Evolutionary conservation across 2,329 filamentous ascomycete species (phyloP).

Genomic region (Aspergillus puulaauensis): DNA sequence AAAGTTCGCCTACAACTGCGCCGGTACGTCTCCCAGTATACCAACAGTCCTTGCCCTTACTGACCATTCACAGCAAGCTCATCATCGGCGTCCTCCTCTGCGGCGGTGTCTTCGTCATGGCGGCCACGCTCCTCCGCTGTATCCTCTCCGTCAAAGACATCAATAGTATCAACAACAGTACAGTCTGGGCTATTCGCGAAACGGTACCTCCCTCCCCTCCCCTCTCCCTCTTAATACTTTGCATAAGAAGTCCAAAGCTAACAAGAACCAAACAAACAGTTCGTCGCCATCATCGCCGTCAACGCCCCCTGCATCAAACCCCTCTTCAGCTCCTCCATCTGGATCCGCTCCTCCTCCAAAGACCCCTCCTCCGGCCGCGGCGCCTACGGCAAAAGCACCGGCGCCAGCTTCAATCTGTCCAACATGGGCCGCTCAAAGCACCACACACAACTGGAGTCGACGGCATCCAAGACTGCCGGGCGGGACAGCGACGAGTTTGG

Average conservation of each 20-base stretch:
- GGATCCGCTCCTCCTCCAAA: constrained; percentile 15
- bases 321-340: constrained; percentile 32
- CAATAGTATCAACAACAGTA: constrained; percentile 39
- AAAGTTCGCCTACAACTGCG: constrained; percentile 39
- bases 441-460: constrained; percentile 4
- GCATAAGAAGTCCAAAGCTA: neutral
- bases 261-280: constrained; percentile 23
- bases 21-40: constrained; percentile 17
- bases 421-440: constrained; percentile 6
- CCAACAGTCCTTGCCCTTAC: neutral
- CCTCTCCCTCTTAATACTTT: neutral
- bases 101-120: constrained; percentile 47
- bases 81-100: constrained; percentile 42
- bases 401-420: constrained; percentile 10
- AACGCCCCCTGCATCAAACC: constrained; percentile 46
- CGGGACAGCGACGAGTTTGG: constrained; percentile 13
- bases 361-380: constrained; percentile 3
- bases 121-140: constrained; percentile 45
- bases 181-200: constrained; percentile 48
- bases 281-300: constrained; percentile 46
- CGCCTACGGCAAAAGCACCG: neutral
- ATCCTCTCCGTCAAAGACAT: constrained; percentile 39
- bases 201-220: constrained; percentile 27
- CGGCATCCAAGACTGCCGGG: neutral
- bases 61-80: constrained; percentile 29